Percentiles rank a stretch among this genome's conserved stretches.
Conservation (phyloP, 139 green algal genomes). For the Astrephomene gubernaculifera region DNA sequence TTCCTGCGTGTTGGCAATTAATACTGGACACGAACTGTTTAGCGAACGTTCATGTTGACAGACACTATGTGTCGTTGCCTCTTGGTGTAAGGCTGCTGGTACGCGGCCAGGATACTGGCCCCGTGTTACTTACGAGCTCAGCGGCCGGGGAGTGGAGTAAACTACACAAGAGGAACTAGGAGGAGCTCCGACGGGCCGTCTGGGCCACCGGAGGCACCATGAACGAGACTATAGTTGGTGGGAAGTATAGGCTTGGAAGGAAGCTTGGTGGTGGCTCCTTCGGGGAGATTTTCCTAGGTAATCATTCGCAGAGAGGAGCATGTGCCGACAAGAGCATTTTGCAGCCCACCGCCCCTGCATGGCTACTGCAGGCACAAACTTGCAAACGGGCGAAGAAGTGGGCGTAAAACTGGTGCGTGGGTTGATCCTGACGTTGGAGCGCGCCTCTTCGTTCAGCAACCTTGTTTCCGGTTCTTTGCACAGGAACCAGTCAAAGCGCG, state of each 20-base stretch:
- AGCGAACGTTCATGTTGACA: no score
- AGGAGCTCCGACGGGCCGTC: not conserved
- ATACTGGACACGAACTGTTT: no score
- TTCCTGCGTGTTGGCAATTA: no score
- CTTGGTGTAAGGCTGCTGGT: no score
- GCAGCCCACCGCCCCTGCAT: not conserved
- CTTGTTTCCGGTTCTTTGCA: not conserved
- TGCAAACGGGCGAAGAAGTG: constrained; percentile 97
- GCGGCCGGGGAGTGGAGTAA: not conserved
- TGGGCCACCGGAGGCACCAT: not conserved
- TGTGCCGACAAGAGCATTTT: not conserved
- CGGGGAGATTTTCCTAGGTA: constrained; percentile 93
- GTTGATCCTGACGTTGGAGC: not conserved
- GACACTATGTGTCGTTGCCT: no score
- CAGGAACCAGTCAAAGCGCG: constrained; percentile 91
- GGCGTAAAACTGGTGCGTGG: constrained; percentile 95
- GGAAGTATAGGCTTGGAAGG: constrained; percentile 83
- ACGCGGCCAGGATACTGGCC: constrained; percentile 19
- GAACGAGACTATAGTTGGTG: constrained; percentile 60
- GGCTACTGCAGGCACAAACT: constrained; percentile 85
- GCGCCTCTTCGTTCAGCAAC: not conserved
- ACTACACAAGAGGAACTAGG: not conserved
- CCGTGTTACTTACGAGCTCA: not conserved
- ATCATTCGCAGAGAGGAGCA: not conserved
- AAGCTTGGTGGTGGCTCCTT: constrained; percentile 88